Base-by-base conservation (phyloP, 163 green algal species). In the Chlorella variabilis region DNA sequence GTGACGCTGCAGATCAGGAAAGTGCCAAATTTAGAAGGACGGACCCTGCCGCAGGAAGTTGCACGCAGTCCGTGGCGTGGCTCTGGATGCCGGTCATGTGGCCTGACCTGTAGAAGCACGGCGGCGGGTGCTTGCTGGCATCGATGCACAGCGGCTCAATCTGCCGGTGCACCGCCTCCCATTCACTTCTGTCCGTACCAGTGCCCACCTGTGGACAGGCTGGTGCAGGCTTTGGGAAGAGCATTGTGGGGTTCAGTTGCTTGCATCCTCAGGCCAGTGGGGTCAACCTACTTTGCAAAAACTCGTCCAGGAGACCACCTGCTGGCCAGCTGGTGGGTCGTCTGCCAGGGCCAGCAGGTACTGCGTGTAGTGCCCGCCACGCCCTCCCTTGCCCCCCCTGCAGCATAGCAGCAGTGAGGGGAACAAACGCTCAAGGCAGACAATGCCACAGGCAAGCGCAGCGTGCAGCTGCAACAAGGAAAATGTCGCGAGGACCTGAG, bases 271-370 rank as follows among this genome's bases (percentile, higher is more conserved):
- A 54, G 45, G 11, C 5, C 18, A 17, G 8, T 21, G 29, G n/a
- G 29, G 29, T 39, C 29, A 21, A 15, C 33, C 6, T 6, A 88
- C 86, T 48, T 73, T 83, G 83, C 83, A 86, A 54, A 90, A 90
- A 42, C 79, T 85, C 38, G 83, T 48, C 61, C 82, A 89, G 31
- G 34, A 77, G 21, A 65, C 3, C 45, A 54, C 39, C 13, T 41
- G n/a, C 17, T 58, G 39, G 34, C 29, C 25, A 73, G 71, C 67
- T 42, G 27, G 27, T 39, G 27, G 59, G 7, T 36, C 6, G 13
- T 65, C 80, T n/a, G 90, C 82, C 76, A 96, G 80, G 4, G 77
- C 92, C 42, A 96, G 73, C 38, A 95, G 86, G 74, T 86, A 95
- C 85, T 94, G 84, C 3, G 85, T 71, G n/a, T 94, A 62, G 21